Evolutionary conservation across 2,329 filamentous ascomycete species (phyloP), one percentile per base, ranked within the genome.

Genomic region (Podosphaera fusca): DNA sequence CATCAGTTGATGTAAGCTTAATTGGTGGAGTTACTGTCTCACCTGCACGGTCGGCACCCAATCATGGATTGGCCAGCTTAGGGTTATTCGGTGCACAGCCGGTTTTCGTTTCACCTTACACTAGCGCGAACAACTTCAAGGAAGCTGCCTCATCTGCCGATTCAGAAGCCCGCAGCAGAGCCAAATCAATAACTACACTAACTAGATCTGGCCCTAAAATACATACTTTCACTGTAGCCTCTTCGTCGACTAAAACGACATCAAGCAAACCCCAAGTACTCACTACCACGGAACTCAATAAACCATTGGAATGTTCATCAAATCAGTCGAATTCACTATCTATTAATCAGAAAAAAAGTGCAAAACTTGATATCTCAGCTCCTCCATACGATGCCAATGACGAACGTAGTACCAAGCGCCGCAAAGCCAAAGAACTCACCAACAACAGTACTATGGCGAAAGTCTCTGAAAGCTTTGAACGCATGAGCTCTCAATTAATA

Each of bases 1-100:
- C 69, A 30, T 70, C 68, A 3, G 60, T 70, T 10, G 65, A 68
- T 55, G 65, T 66, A 54, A 56, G 63, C 5, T 57, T 66, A 9
- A 56, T 66, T 30, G 60, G 57, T 7, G 61, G 60, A 10, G 49
- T 45, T 47, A 36, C 46, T 45, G 21, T 54, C n/a, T 57, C 56
- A 14, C 56, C 47, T n/a, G 47, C 38, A 42, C 56, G 47, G 7
- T 51, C 56, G 4, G 30, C 47, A 42, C 45, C 56, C 3, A 57
- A 50, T 34, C 55, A 56, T 51, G 55, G 45, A 33, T 34, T 57
- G 55, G 58, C 58, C 55, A 60, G 56, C 31, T 31, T 58, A 56
- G 58, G 58, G 54, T 47, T 56, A 51, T 55, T 51, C 54, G 49
- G 50, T 49, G 38, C 58, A 35, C 49, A 56, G 54, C 57, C 57